Evolutionary conservation across 352 stramenopile species (phyloP).

Genomic region (Pythium dissotocum): DNA sequence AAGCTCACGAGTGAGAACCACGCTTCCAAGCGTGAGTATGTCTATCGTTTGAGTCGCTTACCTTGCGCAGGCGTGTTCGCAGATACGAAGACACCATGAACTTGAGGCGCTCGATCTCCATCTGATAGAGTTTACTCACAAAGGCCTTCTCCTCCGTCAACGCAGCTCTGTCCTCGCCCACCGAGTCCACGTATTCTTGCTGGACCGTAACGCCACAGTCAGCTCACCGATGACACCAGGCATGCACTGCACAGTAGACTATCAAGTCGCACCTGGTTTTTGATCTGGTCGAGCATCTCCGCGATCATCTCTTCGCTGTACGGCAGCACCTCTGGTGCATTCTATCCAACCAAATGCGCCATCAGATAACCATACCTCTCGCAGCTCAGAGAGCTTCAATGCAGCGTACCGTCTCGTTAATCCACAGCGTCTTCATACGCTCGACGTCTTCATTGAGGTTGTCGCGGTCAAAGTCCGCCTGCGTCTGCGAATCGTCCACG

Average conservation of each 20-base stretch:
- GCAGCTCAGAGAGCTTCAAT: neutral
- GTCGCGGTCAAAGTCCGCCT: conserved; percentile 49
- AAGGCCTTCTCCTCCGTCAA: conserved; percentile 81
- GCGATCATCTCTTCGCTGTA: conserved; percentile 80
- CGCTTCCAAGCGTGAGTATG: neutral
- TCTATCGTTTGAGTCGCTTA: conserved; percentile 5
- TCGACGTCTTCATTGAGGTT: conserved; percentile 85
- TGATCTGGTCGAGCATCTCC: conserved; percentile 84
- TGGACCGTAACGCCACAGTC: conserved; percentile 20
- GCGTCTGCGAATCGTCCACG: conserved; percentile 29
- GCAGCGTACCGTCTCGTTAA: conserved; percentile 76
- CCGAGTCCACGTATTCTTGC: conserved; percentile 85
- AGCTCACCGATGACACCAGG: neutral
- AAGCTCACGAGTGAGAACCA: neutral
- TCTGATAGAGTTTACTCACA: conserved; percentile 86
- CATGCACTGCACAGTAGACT: neutral
- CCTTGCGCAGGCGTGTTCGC: conserved; percentile 73
- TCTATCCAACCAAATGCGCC: conserved; percentile 34
- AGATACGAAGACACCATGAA: conserved; percentile 87
- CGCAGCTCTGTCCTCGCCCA: conserved; percentile 58
- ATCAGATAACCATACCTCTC: too few species aligned
- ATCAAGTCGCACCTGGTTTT: conserved; percentile 54
- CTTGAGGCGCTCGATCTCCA: conserved; percentile 86
- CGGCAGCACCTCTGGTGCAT: conserved; percentile 71
- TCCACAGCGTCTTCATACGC: conserved; percentile 67